Evolutionary conservation across 2,329 filamentous ascomycete genomes (phyloP).

Genomic region (Cryphonectria naterciae): DNA sequence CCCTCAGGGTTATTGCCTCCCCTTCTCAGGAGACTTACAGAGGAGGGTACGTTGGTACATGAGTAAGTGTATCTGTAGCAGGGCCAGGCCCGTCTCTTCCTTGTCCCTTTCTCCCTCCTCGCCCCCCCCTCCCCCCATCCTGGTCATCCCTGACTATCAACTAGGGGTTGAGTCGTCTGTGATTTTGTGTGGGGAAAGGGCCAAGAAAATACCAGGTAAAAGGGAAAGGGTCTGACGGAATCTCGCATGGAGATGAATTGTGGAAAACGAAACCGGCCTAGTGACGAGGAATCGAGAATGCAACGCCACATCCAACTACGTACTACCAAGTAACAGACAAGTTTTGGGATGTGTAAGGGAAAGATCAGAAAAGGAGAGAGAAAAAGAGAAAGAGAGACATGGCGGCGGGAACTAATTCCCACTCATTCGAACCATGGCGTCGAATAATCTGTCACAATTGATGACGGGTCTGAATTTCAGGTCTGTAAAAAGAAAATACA

Average conservation of each 20-base stretch:
- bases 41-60: neutral
- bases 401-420: neutral
- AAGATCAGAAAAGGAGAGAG: neutral
- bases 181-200: neutral
- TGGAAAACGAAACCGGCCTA: conserved; percentile 6
- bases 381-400: neutral
- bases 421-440: neutral
- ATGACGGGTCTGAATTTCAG: neutral
- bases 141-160: conserved; percentile 30
- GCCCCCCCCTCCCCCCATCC: neutral
- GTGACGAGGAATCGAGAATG: neutral
- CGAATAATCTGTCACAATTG: neutral
- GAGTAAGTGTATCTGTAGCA: neutral
- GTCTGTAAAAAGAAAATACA: neutral
- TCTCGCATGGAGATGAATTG: conserved; percentile 19
- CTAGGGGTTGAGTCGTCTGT: conserved; percentile 2
- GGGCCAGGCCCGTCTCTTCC: conserved; percentile 11
- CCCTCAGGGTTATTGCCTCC: conserved; percentile 24
- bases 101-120: neutral
- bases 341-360: neutral
- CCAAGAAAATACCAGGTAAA: neutral
- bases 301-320: neutral
- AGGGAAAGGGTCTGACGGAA: conserved; percentile 1
- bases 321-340: neutral
- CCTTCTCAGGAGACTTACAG: no score